These are phyloP conservation scores for Talaromyces stipitatus DNA, from an alignment of 495 filamentous ascomycete genomes.

Conservation along the genomic window DNA sequence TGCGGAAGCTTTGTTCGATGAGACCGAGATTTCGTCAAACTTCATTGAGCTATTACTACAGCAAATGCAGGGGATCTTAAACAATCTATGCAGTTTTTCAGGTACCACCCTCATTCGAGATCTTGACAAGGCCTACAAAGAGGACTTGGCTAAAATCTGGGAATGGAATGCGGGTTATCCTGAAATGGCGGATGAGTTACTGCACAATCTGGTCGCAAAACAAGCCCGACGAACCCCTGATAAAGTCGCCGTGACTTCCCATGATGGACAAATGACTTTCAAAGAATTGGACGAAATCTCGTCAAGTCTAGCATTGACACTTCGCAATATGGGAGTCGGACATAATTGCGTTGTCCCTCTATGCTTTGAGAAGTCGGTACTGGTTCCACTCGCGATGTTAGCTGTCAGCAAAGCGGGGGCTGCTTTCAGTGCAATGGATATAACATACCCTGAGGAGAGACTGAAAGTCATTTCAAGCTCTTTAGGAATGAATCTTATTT, in stretches of 20 bases:
- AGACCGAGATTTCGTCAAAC: no score
- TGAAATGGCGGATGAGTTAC: slow-evolving; percentile 6
- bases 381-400: slow-evolving; percentile 36
- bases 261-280: slow-evolving; percentile 39
- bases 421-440: slow-evolving; percentile 35
- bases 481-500: no score
- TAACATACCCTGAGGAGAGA: slow-evolving; percentile 26
- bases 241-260: slow-evolving; percentile 30
- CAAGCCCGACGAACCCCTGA: slow-evolving; percentile 20
- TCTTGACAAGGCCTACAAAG: no score
- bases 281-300: slow-evolving; percentile 22
- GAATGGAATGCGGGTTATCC: slow-evolving; percentile 17
- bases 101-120: neutral
- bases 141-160: slow-evolving; percentile 11
- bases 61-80: no score
- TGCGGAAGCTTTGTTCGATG: no score
- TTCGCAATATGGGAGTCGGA: neutral
- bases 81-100: no score
- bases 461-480: no score
- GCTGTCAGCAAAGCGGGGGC: slow-evolving; percentile 40
- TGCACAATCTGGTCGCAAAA: slow-evolving; percentile 19
- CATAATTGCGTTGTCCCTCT: slow-evolving; percentile 12
- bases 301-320: slow-evolving; percentile 18
- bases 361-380: slow-evolving; percentile 22
- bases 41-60: no score